Conservation (phyloP, 495 filamentous ascomycete species). For the Trypethelium eluteriae region DNA sequence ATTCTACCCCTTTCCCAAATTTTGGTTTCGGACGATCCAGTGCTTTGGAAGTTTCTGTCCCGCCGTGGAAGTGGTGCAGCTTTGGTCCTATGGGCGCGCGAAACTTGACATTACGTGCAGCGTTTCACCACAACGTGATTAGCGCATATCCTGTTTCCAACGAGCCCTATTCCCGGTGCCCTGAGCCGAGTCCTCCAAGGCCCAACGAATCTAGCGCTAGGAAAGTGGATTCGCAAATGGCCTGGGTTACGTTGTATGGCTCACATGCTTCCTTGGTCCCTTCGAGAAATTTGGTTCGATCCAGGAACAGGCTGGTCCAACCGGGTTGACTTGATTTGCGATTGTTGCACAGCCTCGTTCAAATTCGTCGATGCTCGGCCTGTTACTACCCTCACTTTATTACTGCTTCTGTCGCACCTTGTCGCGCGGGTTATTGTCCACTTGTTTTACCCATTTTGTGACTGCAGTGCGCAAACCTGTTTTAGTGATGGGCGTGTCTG, state of each 20-base stretch:
- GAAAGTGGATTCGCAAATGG: neutral
- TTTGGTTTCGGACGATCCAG: neutral
- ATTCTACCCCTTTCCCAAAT: neutral
- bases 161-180: neutral
- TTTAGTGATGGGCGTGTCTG: slow-evolving; percentile 19
- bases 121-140: slow-evolving; percentile 7
- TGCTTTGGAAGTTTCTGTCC: neutral
- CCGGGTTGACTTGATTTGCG: neutral
- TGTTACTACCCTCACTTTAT: slow-evolving; percentile 12
- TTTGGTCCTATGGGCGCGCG: neutral
- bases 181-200: neutral
- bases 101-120: slow-evolving; percentile 4
- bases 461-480: slow-evolving; percentile 3
- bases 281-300: neutral
- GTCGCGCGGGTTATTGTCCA: neutral
- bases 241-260: neutral
- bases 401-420: slow-evolving; percentile 2
- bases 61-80: slow-evolving; percentile 10
- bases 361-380: slow-evolving; percentile 15
- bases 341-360: slow-evolving; percentile 15
- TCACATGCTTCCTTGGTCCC: neutral
- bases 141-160: neutral
- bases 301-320: neutral
- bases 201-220: neutral
- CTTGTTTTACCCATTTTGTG: slow-evolving; percentile 12